These are phyloP conservation scores for Paramecium caudatum DNA, from an alignment of 73 alveolate genomes.

Conservation along the genomic window DNA sequence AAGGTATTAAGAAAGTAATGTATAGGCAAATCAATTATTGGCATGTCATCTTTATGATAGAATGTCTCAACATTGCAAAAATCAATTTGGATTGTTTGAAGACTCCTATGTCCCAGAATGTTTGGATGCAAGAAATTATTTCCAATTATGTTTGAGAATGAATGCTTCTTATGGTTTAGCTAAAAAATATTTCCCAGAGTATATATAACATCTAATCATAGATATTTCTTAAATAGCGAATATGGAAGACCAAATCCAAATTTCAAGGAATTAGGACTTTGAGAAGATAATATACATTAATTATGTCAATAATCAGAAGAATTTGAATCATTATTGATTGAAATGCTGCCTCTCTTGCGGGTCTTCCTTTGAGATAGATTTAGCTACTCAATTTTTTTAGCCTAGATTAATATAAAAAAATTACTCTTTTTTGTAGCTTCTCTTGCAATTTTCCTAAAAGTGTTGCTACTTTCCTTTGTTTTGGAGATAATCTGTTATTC, in stretches of 20 bases:
- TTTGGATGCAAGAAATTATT: constrained; percentile 70
- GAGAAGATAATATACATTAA: constrained; percentile 3
- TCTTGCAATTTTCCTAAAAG: constrained; percentile 35
- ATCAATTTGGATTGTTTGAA: constrained; percentile 70
- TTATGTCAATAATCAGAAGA: constrained; percentile 64
- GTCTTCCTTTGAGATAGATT: constrained; percentile 50
- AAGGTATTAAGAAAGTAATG: background rate
- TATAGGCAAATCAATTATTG: constrained; percentile 57
- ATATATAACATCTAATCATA: background rate
- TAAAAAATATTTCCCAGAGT: constrained; percentile 76
- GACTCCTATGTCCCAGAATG: constrained; percentile 73
- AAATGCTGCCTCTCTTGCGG: background rate
- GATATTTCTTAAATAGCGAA: constrained; percentile 60
- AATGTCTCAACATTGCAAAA: constrained; percentile 71
- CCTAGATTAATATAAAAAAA: constrained; percentile 6
- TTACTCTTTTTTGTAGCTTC: constrained; percentile 61
- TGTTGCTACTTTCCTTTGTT: constrained; percentile 50
- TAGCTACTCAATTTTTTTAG: background rate
- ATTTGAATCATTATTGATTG: constrained; percentile 4
- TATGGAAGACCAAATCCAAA: constrained; percentile 74
- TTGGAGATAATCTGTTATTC: constrained; percentile 38
- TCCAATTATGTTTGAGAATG: constrained; percentile 61
- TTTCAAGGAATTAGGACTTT: constrained; percentile 59
- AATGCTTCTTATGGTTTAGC: constrained; percentile 69
- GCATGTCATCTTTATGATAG: constrained; percentile 74